Evolutionary conservation across 1,284 basidiomycete species (phyloP), one percentile per base, ranked within the genome.

Genomic region (Marasmius oreades): DNA sequence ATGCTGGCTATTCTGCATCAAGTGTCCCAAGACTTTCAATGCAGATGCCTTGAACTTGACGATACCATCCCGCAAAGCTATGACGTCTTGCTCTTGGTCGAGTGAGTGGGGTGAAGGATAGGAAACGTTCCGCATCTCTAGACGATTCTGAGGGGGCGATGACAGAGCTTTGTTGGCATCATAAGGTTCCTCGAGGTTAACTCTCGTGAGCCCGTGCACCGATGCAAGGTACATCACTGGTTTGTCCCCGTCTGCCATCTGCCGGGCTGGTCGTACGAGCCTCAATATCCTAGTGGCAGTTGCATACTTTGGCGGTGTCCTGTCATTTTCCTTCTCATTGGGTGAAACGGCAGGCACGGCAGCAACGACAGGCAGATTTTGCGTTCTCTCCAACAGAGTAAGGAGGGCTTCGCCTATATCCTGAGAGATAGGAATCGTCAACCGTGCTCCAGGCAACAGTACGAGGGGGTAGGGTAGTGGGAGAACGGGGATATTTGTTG

Each of bases 11-110:
- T 89, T 86, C 56, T 77, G 77, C 11, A 81, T 79, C 14, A 91
- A 77, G 18, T 85, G 75, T 63, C 89, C 86, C 18, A 92, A 74
- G 0, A 92, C 69, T 18, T 80, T 74, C 26, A 85, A 66, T 0
- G 89, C 86, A 12, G 84, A 78, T 18, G 79, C 74, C 64, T 86
- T 86, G 74, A 92, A 92, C 18, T 79, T 77, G 24, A 81, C 78
- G 5, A 87, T 77, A 0, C 72, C 67, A 56, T 88, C 84, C 6
- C 68, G 69, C 0, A 42, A 20, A 42, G 80, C 71, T 0, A 86
- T 84, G 0, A 70, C 66, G 56, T 26, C 14, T 63, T 64, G 24
- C 59, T 53, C 11, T 61, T 51, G 46, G 18, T 48, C 55, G 26
- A 51, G 10, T 51, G 43, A 48, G 8, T 28, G 43, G 12, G 52